Evolutionary conservation across 352 stramenopile species (phyloP), one percentile per base, ranked within the genome.

Genomic region (Pilasporangium apinafurcum): DNA sequence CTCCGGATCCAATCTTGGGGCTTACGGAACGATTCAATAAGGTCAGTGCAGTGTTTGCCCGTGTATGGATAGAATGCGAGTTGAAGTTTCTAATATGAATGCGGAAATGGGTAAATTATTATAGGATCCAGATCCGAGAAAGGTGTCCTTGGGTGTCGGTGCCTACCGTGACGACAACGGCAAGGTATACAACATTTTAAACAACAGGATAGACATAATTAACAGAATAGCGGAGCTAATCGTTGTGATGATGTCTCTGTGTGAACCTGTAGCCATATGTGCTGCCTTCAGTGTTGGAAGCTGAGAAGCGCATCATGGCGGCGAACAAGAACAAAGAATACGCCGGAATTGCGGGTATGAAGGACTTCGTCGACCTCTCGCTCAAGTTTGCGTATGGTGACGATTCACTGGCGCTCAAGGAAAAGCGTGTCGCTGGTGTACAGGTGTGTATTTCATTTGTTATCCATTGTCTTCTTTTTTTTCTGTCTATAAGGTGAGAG

Each of bases 91-190:
- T 59, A 38, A 14, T 39, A 35, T 53, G 13, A 17, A 27, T 26
- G 21, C n/a, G 2, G 36, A 7, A 18, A 13, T 37, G 32, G 60
- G 74, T 25, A 54, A 68, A n/a, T 95, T 92, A 50, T 64, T 79
- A 33, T 71, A 95, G 66, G 96, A 97, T 70, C 76, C 81, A 25
- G 90, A 98, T 62, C 32, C 88, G 40, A 59, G 81, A 37, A 99
- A 99, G 73, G 88, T 99, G 5, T 96, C 89, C 78, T 68, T 99
- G 20, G 97, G 97, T 38, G 96, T 99, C n/a, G 97, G 97, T 49
- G 96, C 97, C 6, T 99, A 99, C 75, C 86, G 97, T 55, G 92
- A 97, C 53, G 86, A 96, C 53, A 74, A 92, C 35, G 79, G 80
- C 55, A 95, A 96, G 62, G 68, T 81, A 51, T 16, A 31, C 25